Conservation (phyloP, 441 rosid species). For the Adansonia rubrostipa region DNA sequence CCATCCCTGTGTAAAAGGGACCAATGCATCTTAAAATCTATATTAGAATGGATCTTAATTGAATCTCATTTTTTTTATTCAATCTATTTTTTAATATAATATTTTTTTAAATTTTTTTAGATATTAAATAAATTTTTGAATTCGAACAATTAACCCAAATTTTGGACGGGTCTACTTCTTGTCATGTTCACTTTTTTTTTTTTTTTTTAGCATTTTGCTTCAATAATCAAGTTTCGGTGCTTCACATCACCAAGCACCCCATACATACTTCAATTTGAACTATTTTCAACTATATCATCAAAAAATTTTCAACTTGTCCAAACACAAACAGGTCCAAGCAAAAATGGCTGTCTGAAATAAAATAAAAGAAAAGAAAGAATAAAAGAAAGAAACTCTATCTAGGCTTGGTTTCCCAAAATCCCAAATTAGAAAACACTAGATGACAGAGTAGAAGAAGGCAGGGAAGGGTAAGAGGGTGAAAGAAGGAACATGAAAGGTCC, state of each 20-base stretch:
- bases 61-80: no score
- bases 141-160: no score
- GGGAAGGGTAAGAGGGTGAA: conserved; percentile 20
- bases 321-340: background rate
- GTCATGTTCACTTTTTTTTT: background rate
- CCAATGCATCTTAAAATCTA: no score
- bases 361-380: no score
- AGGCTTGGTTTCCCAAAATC: background rate
- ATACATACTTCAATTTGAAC: background rate
- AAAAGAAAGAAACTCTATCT: background rate
- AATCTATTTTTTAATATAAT: no score
- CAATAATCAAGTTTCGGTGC: conserved; percentile 3
- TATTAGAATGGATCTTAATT: no score
- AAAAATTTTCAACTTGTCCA: background rate
- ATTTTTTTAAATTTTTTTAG: no score
- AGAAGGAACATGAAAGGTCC: conserved; percentile 33
- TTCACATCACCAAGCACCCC: background rate
- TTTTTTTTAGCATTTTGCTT: background rate
- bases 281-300: background rate
- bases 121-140: no score
- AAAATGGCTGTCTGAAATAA: background rate
- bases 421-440: background rate
- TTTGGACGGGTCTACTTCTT: background rate
- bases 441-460: conserved; percentile 34
- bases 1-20: no score